Evolutionary conservation across 352 stramenopile genomes (phyloP).

Genomic region (Phytophthora aleatoria): DNA sequence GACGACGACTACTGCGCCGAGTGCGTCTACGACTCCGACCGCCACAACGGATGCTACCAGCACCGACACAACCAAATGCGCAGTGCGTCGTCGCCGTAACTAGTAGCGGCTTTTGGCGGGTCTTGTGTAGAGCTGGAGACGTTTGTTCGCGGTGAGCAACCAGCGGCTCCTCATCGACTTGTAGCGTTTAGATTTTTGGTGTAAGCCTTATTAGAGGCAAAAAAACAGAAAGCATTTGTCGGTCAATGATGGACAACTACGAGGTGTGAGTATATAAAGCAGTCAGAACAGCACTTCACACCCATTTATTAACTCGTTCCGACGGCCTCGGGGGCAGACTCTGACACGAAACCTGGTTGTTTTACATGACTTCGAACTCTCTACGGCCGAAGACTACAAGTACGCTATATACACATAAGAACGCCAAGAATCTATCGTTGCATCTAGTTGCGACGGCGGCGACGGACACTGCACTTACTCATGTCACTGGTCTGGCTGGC

Average conservation of each 20-base stretch:
- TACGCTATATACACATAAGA: constrained; percentile 8
- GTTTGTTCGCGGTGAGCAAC: constrained; percentile 1
- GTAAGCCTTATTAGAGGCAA: constrained; percentile 1
- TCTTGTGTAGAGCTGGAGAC: constrained; percentile 1
- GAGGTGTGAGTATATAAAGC: background rate
- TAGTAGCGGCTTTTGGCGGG: constrained; percentile 11
- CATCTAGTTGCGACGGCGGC: constrained; percentile 30
- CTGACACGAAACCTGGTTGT: constrained; percentile 17
- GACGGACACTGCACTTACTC: constrained; percentile 29
- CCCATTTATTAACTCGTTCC: constrained; percentile 24
- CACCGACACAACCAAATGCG: constrained; percentile 29
- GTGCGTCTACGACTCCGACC: constrained; percentile 13
- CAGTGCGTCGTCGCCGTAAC: constrained; percentile 25
- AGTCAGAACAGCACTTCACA: constrained; percentile 10
- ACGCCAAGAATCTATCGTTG: constrained; percentile 11
- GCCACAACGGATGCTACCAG: background rate
- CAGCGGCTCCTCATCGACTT: background rate
- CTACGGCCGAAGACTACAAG: constrained; percentile 17
- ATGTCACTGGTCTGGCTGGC: constrained; percentile 10
- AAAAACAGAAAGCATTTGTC: constrained; percentile 8
- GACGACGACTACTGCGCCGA: constrained; percentile 5
- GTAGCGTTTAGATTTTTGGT: constrained; percentile 29
- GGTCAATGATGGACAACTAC: no score
- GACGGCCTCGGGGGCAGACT: constrained; percentile 7
- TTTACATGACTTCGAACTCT: constrained; percentile 19